Evolutionary conservation across 2,329 filamentous ascomycete genomes (phyloP), one percentile per base, ranked within the genome.

Genomic region (Fusarium sp.): DNA sequence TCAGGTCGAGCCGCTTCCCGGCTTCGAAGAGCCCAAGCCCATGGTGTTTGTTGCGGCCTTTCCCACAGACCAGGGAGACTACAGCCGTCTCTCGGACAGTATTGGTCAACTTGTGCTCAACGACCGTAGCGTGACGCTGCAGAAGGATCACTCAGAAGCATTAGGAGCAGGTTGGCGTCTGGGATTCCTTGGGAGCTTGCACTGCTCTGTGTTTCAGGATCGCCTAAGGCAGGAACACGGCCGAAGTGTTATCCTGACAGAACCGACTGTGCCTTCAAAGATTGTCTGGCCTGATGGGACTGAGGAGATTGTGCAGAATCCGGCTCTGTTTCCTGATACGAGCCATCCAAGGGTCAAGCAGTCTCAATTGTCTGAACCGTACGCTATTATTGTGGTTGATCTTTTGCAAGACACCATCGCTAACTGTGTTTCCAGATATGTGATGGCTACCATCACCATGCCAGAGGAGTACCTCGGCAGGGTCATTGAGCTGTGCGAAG

Each of bases 41-140:
- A 99, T 99, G 95, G 95, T 99, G 5, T 99, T 99, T 68, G 95
- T 99, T 4, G 93, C 94, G 1, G 95, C 95, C 0, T 99, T 97
- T 69, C 95, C 95, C 0, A 93, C 93, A 0, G 93, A 99, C 70
- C 93, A 96, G 67, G 82, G 88, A 68, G 92, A 97, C 74, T 94
- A 96, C 72, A 84, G 86, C 38, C 90, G 93, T 71, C 80, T 99
- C 4, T 92, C 96, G 63, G 94, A 98, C 74, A 97, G 93, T 74
- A 97, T 99, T 72, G 89, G 90, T 58, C 94, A 98, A 73, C 87
- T 99, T 13, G 88, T 94, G 3, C 85, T 99, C 49, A 99, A 99
- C 73, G 95, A 99, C 75, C 88, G 95, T 56, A 97, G 93, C 73
- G 92, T 99, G 29, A 97, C 93, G 4, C 80, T 98, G 42, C 90